Conservation (phyloP, 352 stramenopile species). For the Peronospora tabacina region DNA sequence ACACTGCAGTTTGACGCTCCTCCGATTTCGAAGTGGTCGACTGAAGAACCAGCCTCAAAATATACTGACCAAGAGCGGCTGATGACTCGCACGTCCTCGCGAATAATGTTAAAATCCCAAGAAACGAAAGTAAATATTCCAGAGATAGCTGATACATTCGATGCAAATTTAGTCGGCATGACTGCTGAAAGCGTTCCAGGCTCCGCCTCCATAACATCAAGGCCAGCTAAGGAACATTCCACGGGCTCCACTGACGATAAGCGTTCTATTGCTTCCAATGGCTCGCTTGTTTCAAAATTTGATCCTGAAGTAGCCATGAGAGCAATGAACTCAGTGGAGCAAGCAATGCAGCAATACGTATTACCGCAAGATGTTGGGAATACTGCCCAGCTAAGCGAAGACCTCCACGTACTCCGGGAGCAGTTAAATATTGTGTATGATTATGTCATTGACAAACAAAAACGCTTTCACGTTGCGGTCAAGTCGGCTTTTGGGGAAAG, state of each 20-base stretch:
- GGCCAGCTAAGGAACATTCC: constrained; percentile 20
- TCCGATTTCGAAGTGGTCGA: constrained; percentile 12
- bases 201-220: constrained; percentile 17
- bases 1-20: constrained; percentile 17
- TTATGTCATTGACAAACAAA: constrained; percentile 56
- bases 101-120: constrained; percentile 25
- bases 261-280: constrained; percentile 35
- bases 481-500: constrained; percentile 79
- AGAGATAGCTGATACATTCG: constrained; percentile 28
- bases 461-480: constrained; percentile 53
- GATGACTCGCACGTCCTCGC: constrained; percentile 24
- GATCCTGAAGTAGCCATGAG: constrained; percentile 43
- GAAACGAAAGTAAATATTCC: constrained; percentile 31
- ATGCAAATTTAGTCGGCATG: constrained; percentile 21
- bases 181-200: constrained; percentile 12
- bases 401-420: constrained; percentile 55
- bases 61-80: constrained; percentile 9
- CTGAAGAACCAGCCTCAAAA: constrained; percentile 8
- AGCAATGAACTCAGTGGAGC: constrained; percentile 56
- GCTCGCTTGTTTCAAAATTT: constrained; percentile 50
- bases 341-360: constrained; percentile 47
- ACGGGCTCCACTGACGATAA: constrained; percentile 36
- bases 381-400: constrained; percentile 30
- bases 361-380: constrained; percentile 31
- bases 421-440: constrained; percentile 63